These are phyloP conservation scores for Talaromyces nanjingensis DNA, from an alignment of 495 filamentous ascomycete genomes.

Conservation along the genomic window DNA sequence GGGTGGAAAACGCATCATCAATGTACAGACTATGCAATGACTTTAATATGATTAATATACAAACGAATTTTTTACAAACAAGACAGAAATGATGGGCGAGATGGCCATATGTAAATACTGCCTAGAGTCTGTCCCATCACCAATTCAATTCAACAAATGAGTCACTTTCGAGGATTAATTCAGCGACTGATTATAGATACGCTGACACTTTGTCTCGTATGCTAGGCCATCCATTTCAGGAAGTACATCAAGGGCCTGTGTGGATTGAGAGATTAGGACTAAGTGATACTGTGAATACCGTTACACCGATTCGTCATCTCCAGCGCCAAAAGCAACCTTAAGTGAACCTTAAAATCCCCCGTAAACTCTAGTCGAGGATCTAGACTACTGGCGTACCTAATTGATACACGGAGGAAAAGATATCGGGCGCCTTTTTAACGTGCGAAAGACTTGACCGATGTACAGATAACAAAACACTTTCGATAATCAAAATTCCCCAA, in stretches of 20 bases:
- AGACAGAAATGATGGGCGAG: not conserved
- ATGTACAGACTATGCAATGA: not conserved
- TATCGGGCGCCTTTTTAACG: not conserved
- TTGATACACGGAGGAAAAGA: not conserved
- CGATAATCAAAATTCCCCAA: not conserved
- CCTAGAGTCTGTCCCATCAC: not conserved
- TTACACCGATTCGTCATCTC: not conserved
- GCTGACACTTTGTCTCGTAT: not conserved
- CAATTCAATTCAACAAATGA: not conserved
- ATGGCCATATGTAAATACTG: not conserved
- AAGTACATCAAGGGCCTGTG: too few species aligned
- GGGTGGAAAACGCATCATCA: not conserved
- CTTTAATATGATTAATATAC: not conserved
- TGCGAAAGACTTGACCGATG: not conserved
- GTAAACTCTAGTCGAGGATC: not conserved
- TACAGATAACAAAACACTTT: not conserved
- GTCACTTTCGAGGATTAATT: not conserved
- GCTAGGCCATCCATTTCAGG: not conserved
- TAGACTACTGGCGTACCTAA: not conserved
- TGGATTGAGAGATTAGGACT: not conserved
- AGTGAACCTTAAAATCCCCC: too few species aligned
- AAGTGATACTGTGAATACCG: not conserved
- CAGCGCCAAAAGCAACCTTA: not conserved
- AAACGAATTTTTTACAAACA: not conserved
- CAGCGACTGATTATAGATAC: not conserved